phyloP scores from a whole-genome alignment of 2,329 filamentous ascomycete genomes.

The Aspergillus sclerotialis region DNA sequence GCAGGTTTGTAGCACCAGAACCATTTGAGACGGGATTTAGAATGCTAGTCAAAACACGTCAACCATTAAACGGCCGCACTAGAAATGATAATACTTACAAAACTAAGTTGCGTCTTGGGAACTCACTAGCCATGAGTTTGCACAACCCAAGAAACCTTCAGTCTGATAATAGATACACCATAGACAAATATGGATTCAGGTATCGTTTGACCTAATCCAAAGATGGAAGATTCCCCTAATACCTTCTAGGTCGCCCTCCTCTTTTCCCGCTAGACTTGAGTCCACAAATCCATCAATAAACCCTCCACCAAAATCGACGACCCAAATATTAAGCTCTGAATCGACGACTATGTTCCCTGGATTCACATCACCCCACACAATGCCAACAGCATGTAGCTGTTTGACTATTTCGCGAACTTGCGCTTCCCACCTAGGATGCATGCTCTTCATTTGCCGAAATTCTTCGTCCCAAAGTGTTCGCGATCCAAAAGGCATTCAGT shows the following conservation, averaged over 20 bases:
- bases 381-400: constrained; percentile 9
- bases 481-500: not conserved
- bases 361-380: constrained; percentile 23
- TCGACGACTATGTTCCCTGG: constrained; percentile 23
- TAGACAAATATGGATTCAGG: too few species aligned
- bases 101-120: constrained; percentile 25
- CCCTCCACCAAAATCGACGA: constrained; percentile 23
- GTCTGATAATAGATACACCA: constrained; percentile 13
- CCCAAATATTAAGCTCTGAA: constrained; percentile 13
- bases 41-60: constrained; percentile 9
- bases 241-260: not conserved
- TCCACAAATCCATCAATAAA: constrained; percentile 18
- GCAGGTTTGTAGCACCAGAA: constrained; percentile 20
- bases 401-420: constrained; percentile 1
- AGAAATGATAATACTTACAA: constrained; percentile 16
- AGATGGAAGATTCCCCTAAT: not conserved
- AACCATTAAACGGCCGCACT: constrained; percentile 3
- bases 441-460: not conserved
- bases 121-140: constrained; percentile 20
- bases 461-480: not conserved
- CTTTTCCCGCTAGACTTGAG: constrained; percentile 4
- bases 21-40: constrained; percentile 13
- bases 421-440: not conserved
- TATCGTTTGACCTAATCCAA: not conserved
- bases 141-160: too few species aligned